Percentiles rank a stretch among this genome's conserved stretches.
Evolutionary conservation across 208 protist genomes (phyloP).

Genomic region (Strigomonas culicis): DNA sequence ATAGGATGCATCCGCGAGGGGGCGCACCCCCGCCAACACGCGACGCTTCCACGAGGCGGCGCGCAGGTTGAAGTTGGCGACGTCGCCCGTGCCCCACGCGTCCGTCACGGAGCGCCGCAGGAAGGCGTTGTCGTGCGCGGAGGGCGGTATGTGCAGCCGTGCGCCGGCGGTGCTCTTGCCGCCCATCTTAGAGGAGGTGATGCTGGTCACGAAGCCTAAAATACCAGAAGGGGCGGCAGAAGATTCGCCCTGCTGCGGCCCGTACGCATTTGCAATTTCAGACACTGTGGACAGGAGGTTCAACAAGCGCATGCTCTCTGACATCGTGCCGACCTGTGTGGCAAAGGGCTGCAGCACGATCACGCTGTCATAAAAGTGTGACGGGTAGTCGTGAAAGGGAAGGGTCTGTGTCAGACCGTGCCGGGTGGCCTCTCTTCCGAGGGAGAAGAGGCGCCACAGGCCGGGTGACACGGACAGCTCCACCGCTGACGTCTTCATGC

Average conservation of each 20-base stretch:
- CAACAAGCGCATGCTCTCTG: neutral
- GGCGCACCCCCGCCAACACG: slow-evolving; percentile 24
- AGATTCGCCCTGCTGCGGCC: neutral
- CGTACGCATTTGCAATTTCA: neutral
- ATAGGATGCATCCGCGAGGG: slow-evolving; percentile 28
- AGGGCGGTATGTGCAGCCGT: neutral
- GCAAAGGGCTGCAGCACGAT: neutral
- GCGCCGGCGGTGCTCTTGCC: neutral
- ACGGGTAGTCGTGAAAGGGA: neutral
- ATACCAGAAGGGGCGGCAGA: neutral
- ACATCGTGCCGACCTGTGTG: neutral
- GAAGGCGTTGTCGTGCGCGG: slow-evolving; percentile 10
- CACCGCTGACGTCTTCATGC: neutral
- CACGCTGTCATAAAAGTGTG: neutral
- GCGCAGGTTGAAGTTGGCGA: slow-evolving; percentile 18
- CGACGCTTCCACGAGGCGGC: slow-evolving; percentile 40
- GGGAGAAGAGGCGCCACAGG: slow-evolving; percentile 11
- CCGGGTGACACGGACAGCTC: slow-evolving; percentile 6
- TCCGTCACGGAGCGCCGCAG: neutral
- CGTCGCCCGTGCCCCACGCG: slow-evolving; percentile 2
- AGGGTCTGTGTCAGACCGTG: neutral
- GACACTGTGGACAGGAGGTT: neutral
- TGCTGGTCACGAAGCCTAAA: slow-evolving; percentile 12
- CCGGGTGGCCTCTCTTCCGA: neutral
- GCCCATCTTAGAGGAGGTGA: slow-evolving; percentile 12